Evolutionary conservation across 73 alveolate species (phyloP), one percentile per base, ranked within the genome.

Genomic region (Paramecium tetraurelia): DNA sequence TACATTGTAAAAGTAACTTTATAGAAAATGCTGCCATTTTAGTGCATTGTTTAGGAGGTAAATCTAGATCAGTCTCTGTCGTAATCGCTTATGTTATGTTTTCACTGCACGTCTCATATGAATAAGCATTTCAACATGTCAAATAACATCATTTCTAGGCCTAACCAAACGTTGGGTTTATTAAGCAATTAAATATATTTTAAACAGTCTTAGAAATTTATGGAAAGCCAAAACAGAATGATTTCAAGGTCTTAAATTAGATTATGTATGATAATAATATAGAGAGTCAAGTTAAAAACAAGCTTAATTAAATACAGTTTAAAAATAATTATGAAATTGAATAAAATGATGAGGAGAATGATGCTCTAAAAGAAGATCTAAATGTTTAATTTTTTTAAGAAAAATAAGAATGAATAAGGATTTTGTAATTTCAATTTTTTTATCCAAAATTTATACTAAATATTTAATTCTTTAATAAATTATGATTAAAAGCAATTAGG

Each of bases 11-110:
- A 40, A 6, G 48, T 40, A 7, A 40, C 10, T 40, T 40, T 40
- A 40, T 75, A 75, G 87, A 80, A 80, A 80, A 80, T 21, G 90
- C 36, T 16, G 63, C 90, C 3, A 44, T 48, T 11, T 80, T 80
- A 80, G 76, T 80, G 1, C 90, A 80, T 80, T 80, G 90, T 24
- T 80, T 80, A 80, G 90, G 90, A n/a, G 90, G 90, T 22, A 48
- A 44, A 80, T 80, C 90, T 21, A 80, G 90, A 44, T 80, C 90
- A 40, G 90, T 22, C 3, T 38, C 90, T 20, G 46, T 80, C 1
- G 22, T 29, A 31, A 80, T 48, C 7, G 90, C 90, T 8, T 80
- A 44, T 80, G n/a, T 80, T 38, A 80, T 80, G 90, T 80, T 80
- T 40, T 22, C 14, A 14, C 22, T 24, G 24, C 14, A 20, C 3